Percentiles rank a stretch among this genome's conserved stretches.
These are phyloP conservation scores for Arabis alpina DNA, from an alignment of 345 rosid species.

Conservation along the genomic window DNA sequence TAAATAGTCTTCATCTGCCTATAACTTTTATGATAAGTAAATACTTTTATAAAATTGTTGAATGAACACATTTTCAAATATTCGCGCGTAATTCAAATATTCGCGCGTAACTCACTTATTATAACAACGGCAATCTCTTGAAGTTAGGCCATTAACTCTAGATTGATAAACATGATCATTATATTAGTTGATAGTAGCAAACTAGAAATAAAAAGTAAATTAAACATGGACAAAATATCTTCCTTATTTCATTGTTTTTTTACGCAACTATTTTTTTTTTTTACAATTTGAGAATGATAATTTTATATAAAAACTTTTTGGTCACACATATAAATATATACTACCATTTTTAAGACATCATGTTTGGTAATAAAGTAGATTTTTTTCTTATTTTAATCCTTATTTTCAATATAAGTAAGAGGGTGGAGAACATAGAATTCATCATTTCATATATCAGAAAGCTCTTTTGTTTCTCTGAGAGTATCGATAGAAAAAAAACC, in stretches of 20 bases:
- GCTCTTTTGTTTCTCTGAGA: neutral
- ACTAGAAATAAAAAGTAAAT: too few relatives aligned
- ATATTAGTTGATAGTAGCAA: too few relatives aligned
- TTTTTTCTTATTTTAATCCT: neutral
- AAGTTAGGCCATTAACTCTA: too few relatives aligned
- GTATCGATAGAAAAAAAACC: neutral
- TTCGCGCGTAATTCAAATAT: neutral
- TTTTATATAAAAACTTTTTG: too few relatives aligned
- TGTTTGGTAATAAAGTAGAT: neutral
- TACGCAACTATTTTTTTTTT: too few relatives aligned
- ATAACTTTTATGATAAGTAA: neutral
- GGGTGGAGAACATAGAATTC: neutral
- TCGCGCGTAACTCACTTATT: neutral
- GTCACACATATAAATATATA: too few relatives aligned
- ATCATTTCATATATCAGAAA: neutral
- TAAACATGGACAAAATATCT: too few relatives aligned
- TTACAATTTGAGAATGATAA: too few relatives aligned
- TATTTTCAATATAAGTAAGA: neutral
- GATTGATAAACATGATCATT: too few relatives aligned
- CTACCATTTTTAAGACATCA: too few relatives aligned
- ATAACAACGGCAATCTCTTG: too few relatives aligned
- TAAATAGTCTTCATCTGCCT: neutral
- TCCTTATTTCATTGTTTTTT: too few relatives aligned
- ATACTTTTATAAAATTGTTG: neutral
- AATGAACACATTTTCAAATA: neutral